Conservation (phyloP, 176 grass and related monocot genomes). For the Cenchrus fungigraminus region DNA sequence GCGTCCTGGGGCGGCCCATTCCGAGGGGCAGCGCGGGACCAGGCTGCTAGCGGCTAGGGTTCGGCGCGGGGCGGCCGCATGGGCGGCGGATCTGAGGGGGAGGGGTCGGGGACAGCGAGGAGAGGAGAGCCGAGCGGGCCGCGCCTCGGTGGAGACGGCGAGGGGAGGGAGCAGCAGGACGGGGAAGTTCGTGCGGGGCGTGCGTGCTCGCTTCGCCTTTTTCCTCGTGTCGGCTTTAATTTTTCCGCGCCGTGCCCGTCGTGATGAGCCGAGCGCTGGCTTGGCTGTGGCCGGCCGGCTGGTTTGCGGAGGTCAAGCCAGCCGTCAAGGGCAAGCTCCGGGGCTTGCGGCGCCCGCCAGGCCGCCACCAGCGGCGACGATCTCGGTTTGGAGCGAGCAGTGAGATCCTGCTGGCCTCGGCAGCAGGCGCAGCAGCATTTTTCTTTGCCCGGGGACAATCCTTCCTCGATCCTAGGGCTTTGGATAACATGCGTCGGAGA, state of each 20-base stretch:
- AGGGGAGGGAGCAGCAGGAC: not conserved
- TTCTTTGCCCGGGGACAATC: not conserved
- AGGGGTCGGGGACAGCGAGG: conserved; percentile 28
- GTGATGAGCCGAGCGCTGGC: not conserved
- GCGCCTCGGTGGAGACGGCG: conserved; percentile 34
- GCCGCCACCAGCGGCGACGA: not conserved
- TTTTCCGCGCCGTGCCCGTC: conserved; percentile 34
- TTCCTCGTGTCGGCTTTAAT: conserved; percentile 44
- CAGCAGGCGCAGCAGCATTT: not conserved
- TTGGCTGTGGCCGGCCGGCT: no score
- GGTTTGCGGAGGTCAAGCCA: not conserved
- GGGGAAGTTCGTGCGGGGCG: conserved; percentile 45
- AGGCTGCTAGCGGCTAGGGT: not conserved
- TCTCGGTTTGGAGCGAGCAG: not conserved
- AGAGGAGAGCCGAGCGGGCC: not conserved
- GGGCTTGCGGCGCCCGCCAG: not conserved
- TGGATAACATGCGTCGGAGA: not conserved
- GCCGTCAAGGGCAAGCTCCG: not conserved
- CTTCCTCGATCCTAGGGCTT: not conserved
- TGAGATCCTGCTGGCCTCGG: not conserved
- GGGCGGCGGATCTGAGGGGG: conserved; percentile 42
- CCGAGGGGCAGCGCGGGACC: not conserved
- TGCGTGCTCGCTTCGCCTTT: conserved; percentile 24
- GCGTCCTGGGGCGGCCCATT: conserved; percentile 66
- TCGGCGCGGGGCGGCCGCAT: not conserved